Conservation (phyloP, 768 basidiomycete genomes). For the Mrakia hoshinonis region DNA sequence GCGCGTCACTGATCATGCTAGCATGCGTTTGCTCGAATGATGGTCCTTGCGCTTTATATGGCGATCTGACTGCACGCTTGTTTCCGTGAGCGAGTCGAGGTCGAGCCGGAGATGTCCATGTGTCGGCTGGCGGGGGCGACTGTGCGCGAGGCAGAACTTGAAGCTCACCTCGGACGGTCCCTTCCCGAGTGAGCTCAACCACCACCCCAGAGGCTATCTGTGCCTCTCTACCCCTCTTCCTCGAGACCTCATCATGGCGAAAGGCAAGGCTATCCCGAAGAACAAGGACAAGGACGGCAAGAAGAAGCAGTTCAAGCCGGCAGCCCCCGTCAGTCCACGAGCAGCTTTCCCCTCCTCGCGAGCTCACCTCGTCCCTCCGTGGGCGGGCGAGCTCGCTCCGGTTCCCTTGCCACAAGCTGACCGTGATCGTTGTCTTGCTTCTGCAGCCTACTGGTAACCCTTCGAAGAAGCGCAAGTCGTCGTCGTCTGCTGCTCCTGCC, state of each 20-base stretch:
- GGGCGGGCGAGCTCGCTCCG: no score
- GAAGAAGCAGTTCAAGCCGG: background rate
- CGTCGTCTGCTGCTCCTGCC: background rate
- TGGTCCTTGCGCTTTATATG: no score
- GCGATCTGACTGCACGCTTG: no score
- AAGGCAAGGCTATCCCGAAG: conserved; percentile 18
- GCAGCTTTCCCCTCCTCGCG: background rate
- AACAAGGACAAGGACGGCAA: conserved; percentile 24
- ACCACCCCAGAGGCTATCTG: background rate
- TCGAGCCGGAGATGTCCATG: no score
- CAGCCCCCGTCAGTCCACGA: background rate
- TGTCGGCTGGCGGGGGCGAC: no score
- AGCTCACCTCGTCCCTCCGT: background rate
- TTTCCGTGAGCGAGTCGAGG: no score
- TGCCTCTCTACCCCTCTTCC: background rate
- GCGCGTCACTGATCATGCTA: no score
- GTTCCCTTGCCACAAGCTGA: background rate
- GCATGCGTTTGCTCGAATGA: no score
- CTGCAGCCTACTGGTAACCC: conserved; percentile 3
- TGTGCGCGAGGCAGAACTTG: no score
- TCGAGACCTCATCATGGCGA: conserved; percentile 2
- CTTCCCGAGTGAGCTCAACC: no score
- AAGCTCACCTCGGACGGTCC: no score
- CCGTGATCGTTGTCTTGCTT: background rate
- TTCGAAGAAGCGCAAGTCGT: conserved; percentile 18